Conservation (phyloP, 1,284 basidiomycete species). For the Spongispora temasekensis region DNA sequence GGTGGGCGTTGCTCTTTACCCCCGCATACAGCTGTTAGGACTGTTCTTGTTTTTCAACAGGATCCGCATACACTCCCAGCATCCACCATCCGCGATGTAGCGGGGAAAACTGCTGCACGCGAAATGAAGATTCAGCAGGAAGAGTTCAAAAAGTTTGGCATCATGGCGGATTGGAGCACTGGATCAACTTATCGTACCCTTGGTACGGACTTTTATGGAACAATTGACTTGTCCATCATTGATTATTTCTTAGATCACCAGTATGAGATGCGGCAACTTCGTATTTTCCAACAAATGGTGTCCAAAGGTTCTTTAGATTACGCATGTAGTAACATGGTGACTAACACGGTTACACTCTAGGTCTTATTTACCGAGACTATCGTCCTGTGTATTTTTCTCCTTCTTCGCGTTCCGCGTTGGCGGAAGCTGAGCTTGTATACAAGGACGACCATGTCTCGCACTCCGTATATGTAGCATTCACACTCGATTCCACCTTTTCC, state of each 20-base stretch:
- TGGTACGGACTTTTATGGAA: slow-evolving; percentile 45
- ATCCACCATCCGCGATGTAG: slow-evolving; percentile 69
- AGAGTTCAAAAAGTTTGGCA: slow-evolving; percentile 82
- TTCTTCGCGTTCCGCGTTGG: slow-evolving; percentile 90
- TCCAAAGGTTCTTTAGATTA: slow-evolving; percentile 57
- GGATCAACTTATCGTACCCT: slow-evolving; percentile 84
- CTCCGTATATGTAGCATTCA: slow-evolving; percentile 86
- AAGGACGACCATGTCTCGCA: slow-evolving; percentile 87
- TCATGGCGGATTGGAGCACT: slow-evolving; percentile 91
- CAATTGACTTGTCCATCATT: not conserved
- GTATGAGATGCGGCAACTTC: slow-evolving; percentile 90
- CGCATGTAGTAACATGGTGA: not conserved
- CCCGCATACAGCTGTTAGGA: not conserved
- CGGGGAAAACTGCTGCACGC: slow-evolving; percentile 71
- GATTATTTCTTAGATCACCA: slow-evolving; percentile 60
- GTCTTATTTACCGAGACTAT: slow-evolving; percentile 83
- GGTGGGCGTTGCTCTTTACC: slow-evolving; percentile 40
- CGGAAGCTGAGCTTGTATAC: slow-evolving; percentile 94
- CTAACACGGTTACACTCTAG: slow-evolving; percentile 36
- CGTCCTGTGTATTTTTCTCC: slow-evolving; percentile 97
- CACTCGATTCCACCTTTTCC: slow-evolving; percentile 41
- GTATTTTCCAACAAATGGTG: slow-evolving; percentile 89
- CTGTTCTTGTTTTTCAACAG: slow-evolving; percentile 38
- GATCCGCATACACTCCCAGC: slow-evolving; percentile 59
- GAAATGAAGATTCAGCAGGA: slow-evolving; percentile 79